Evolutionary conservation across 805 yeast species (phyloP).

Genomic region (Candida methanosorbosa): DNA sequence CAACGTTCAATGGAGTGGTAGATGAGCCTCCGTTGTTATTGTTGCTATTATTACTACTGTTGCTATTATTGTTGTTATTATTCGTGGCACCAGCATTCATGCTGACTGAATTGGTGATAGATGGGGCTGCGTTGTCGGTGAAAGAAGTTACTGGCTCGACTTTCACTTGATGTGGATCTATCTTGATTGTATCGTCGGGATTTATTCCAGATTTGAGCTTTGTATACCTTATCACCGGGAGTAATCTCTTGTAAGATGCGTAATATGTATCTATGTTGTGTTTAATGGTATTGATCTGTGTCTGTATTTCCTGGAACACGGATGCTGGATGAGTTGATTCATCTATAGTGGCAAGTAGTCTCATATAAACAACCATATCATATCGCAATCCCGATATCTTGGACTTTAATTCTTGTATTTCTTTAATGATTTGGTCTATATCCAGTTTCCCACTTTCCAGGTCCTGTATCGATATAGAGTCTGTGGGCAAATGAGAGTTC

Average conservation of each 20-base stretch:
- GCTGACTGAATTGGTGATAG: neutral
- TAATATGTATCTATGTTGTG: conserved; percentile 33
- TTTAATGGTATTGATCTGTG: conserved; percentile 27
- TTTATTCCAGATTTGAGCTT: conserved; percentile 42
- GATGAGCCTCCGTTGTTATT: too few relatives aligned
- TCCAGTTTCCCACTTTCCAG: conserved; percentile 30
- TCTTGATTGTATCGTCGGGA: conserved; percentile 34
- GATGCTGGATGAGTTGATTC: conserved; percentile 35
- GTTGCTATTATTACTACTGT: too few relatives aligned
- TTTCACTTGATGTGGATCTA: conserved; percentile 15
- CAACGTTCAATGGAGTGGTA: too few relatives aligned
- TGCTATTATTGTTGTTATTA: too few relatives aligned
- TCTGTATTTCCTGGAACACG: conserved; percentile 26
- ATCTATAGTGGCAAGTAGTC: conserved; percentile 31
- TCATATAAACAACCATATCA: conserved; percentile 29
- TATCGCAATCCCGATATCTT: conserved; percentile 26
- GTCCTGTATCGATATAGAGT: conserved; percentile 26
- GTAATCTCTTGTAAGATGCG: conserved; percentile 32
- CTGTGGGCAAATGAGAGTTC: neutral
- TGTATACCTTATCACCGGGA: conserved; percentile 42
- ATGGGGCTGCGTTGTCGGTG: neutral
- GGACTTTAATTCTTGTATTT: conserved; percentile 25
- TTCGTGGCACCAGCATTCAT: neutral
- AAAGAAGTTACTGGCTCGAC: conserved; percentile 8
- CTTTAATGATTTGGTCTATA: conserved; percentile 24